Percentiles rank a stretch among this genome's conserved stretches.
Evolutionary conservation across 257 asterid genomes (phyloP).

Genomic region (Lantana camara): DNA sequence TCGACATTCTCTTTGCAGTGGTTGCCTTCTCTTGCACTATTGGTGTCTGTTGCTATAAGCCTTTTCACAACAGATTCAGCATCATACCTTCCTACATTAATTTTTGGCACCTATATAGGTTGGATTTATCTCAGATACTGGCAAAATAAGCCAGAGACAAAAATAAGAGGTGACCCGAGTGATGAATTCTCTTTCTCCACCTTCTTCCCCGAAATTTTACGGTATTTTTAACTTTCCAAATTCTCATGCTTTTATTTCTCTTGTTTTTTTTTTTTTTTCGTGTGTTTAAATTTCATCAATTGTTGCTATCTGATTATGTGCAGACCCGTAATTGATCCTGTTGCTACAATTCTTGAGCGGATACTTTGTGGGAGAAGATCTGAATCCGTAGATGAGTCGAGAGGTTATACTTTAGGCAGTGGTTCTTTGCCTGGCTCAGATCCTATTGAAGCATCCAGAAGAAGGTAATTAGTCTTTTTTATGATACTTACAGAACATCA

Average conservation of each 20-base stretch:
- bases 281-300: conserved; percentile 5
- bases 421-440: conserved; percentile 80
- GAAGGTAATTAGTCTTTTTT: conserved; percentile 71
- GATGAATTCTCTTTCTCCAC: conserved; percentile 88
- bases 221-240: conserved; percentile 34
- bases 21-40: conserved; percentile 78
- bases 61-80: conserved; percentile 70
- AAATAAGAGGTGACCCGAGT: conserved; percentile 88
- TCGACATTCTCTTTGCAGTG: conserved; percentile 61
- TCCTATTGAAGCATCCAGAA: conserved; percentile 85
- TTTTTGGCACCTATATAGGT: conserved; percentile 82
- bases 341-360: conserved; percentile 70
- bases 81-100: conserved; percentile 71
- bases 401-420: conserved; percentile 63
- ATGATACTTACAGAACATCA: conserved; percentile 1
- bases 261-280: not conserved
- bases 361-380: conserved; percentile 81
- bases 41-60: conserved; percentile 64
- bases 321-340: conserved; percentile 81
- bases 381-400: conserved; percentile 53
- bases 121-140: conserved; percentile 95
- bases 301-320: conserved; percentile 29
- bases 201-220: conserved; percentile 73
- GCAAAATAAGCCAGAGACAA: conserved; percentile 77
- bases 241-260: not conserved